Conservation (phyloP, 2,329 filamentous ascomycete species). For the Xylogone sp. region DNA sequence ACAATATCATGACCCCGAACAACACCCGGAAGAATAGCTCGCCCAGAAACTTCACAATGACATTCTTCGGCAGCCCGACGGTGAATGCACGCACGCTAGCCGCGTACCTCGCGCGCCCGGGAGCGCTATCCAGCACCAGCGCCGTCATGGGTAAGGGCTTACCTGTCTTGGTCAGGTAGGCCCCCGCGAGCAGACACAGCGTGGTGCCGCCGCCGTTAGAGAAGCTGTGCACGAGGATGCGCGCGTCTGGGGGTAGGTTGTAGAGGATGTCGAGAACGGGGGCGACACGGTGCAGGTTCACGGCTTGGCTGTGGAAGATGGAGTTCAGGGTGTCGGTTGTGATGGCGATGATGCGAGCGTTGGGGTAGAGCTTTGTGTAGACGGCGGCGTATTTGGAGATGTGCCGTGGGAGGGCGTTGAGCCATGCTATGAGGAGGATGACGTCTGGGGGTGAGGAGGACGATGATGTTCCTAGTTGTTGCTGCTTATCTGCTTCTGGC, state of each 20-base stretch:
- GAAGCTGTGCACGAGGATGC: slow-evolving; percentile 41
- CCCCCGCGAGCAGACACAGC: slow-evolving; percentile 31
- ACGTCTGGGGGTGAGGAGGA: slow-evolving; percentile 27
- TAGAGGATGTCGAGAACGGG: slow-evolving; percentile 33
- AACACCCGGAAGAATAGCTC: slow-evolving; percentile 6
- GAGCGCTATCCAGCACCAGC: slow-evolving; percentile 41
- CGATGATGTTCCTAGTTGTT: slow-evolving; percentile 1
- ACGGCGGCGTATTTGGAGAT: slow-evolving; percentile 42
- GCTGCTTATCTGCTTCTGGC: slow-evolving; percentile 28
- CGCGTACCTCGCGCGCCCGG: slow-evolving; percentile 28
- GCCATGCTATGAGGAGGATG: slow-evolving; percentile 42
- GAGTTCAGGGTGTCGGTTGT: slow-evolving; percentile 40
- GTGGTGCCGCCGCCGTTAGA: slow-evolving; percentile 45
- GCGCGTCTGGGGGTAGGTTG: slow-evolving; percentile 13
- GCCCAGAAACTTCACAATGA: slow-evolving; percentile 9
- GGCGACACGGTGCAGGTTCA: slow-evolving; percentile 36
- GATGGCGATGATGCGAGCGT: slow-evolving; percentile 44
- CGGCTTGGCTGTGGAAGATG: slow-evolving; percentile 33
- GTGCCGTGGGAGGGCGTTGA: slow-evolving; percentile 39
- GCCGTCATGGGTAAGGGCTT: slow-evolving; percentile 31
- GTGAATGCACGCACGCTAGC: slow-evolving; percentile 14
- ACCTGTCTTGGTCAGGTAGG: slow-evolving; percentile 31
- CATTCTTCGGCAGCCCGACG: slow-evolving; percentile 22
- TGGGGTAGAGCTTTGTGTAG: slow-evolving; percentile 39
- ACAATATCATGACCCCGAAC: slow-evolving; percentile 5